Evolutionary conservation across 2,329 filamentous ascomycete species (phyloP), one percentile per base, ranked within the genome.

Genomic region (Teratosphaeria pseudoeucalypti): DNA sequence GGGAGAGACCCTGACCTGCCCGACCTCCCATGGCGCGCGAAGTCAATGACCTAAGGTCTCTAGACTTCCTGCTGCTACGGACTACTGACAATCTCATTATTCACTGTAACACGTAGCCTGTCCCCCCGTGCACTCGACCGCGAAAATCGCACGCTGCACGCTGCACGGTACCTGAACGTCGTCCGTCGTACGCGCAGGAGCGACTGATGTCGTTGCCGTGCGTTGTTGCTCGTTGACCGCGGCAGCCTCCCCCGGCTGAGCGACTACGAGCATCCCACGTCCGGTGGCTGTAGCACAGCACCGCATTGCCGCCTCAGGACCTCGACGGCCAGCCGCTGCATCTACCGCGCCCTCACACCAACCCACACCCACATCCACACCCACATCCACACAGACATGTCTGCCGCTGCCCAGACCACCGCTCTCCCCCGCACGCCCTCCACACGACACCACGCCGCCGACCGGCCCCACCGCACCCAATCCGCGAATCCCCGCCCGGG

Each of bases 401-500:
- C 78, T 58, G 73, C 79, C 63, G 75, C 79, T 60, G 74, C 77
- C 63, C 75, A 76, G 62, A 70, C 76, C 59, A 72, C 79, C 23
- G 70, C 77, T 56, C 70, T 82, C 61, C 75, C 76, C 63, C 79
- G 79, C 68, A 81, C 76, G 65, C 75, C 78, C 60, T 80, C 79
- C 52, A 74, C 75, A 52, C 74, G 75, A 58, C 62, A 75, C 76
- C 47, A 72, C 75, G 65, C 73, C 72, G 64, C 79, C 75, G 62
- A 76, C 72, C 62, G 78, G 65, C 73, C 63, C 72, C 75, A 70
- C 74, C 76, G 66, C 72, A 75, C 65, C 66, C 72, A 60, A 72
- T 66, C 63, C 65, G 66, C 66, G 54, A 64, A 67, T 55, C 56
- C 63, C 47, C 65, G 69, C 58, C 73, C 75, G 63, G 61, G 66